These are phyloP conservation scores for Xanthoconium stramineum DNA, from an alignment of 768 basidiomycete genomes.

Conservation along the genomic window DNA sequence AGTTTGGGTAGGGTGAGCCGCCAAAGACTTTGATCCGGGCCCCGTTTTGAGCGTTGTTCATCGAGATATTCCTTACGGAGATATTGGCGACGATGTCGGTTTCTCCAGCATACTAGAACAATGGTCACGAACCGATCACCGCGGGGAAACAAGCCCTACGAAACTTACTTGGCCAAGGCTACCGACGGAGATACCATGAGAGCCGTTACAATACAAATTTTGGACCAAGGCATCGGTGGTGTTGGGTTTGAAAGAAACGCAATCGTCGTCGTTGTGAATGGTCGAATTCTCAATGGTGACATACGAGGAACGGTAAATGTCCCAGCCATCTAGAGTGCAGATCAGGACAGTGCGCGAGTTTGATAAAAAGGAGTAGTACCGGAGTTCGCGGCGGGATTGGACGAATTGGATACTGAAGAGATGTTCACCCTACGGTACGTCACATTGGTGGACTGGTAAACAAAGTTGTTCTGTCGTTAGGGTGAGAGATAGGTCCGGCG, in stretches of 20 bases:
- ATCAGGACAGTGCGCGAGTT: background rate
- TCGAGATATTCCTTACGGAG: conserved; percentile 39
- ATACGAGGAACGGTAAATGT: conserved; percentile 41
- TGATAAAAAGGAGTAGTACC: conserved; percentile 15
- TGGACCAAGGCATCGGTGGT: conserved; percentile 40
- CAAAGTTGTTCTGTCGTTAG: conserved; percentile 33
- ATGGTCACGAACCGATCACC: background rate
- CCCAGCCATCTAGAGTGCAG: conserved; percentile 40
- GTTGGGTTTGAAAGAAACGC: conserved; percentile 28
- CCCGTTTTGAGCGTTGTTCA: conserved; percentile 46
- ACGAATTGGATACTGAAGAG: conserved; percentile 34
- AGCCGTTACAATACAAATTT: conserved; percentile 41
- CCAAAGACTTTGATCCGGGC: conserved; percentile 53
- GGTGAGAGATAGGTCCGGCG: background rate
- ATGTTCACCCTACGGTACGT: conserved; percentile 40
- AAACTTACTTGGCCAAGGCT: conserved; percentile 40
- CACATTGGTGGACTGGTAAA: conserved; percentile 42
- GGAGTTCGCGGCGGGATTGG: conserved; percentile 33
- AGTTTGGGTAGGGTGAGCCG: conserved; percentile 38
- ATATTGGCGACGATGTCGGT: conserved; percentile 46
- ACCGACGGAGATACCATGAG: conserved; percentile 45
- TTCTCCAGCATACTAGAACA: conserved; percentile 33
- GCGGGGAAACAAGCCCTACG: background rate
- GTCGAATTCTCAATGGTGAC: conserved; percentile 36
- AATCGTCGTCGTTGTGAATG: conserved; percentile 43